Base-by-base conservation (phyloP, 164 flowering plant species). In the Nymphaea thermarum region DNA sequence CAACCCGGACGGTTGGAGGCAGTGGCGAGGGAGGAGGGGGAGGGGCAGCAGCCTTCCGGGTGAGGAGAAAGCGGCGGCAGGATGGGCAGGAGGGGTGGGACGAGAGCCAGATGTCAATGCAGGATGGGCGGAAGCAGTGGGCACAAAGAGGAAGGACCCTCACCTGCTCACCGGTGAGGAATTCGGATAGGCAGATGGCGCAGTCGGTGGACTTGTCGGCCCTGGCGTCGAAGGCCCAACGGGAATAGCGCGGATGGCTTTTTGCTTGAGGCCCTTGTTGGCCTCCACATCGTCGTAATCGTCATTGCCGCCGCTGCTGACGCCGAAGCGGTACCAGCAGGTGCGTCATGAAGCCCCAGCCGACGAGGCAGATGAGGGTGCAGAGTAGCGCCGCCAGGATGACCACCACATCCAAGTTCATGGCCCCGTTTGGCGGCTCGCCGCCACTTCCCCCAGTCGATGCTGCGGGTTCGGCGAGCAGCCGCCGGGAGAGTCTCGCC, bases 1-100 rank as follows among this genome's bases (percentile, higher is more conserved):
- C 57, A 51, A 3, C 57, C 12, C 57, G 57, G 57, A 10, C 14
- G 57, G 57, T 15, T 3, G 14, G 57, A 51, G 14, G 8, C 8
- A 15, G 3, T 51, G 57, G 12, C 3, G 57, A 4, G 8, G 57
- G 15, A 25, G 36, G 36, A 12, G 64, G 64, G n/a, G 64, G 64
- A 41, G 64, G n/a, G 64, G 64, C n/a, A 0, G 64, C n/a, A 10
- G n/a, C 2, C 55, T 47, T 47, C 2, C 12, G 55, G 36, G 36
- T 0, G 55, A 86, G 73, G 64, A 85, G 76, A 82, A 80, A 84
- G 36, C 36, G 36, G n/a, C 98, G 86, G 75, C 98, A 92, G 7
- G 92, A 84, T 2, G 98, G 98, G 51, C 98, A 92, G 0, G 96
- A 85, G 3, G 92, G 87, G 76, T 87, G 93, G 14, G 95, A 80